Evolutionary conservation across 2,329 filamentous ascomycete genomes (phyloP), one percentile per base, ranked within the genome.

Genomic region (Aspergillus nomiae): DNA sequence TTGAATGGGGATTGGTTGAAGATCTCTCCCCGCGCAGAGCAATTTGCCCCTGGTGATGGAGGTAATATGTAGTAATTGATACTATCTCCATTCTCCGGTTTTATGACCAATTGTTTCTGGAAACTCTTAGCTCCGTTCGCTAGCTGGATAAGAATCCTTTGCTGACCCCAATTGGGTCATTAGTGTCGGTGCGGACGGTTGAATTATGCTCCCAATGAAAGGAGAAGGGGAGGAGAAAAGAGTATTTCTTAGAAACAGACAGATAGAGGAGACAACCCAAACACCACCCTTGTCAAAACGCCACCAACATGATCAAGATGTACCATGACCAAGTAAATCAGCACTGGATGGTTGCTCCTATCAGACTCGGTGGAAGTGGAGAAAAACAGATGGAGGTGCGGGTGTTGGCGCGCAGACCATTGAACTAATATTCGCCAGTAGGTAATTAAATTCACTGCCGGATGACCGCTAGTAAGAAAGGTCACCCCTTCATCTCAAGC

Each of bases 11-110:
- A 56, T 45, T 34, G 36, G 48, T 28, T 32, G 65, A 63, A 61
- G 63, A 65, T 63, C 63, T 61, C 65, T 58, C 65, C 65, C 65
- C 63, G 66, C 65, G 63, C 26, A 51, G 19, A 21, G 26, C 11
- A 32, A 51, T 51, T 51, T 51, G 48, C 48, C 48, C 48, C 28
- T 51, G 48, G 28, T 32, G 9, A 51, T 14, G 30, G 28, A 34
- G 38, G 38, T 3, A 41, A 16, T 9, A 28, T 7, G 19, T 41
- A 9, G 38, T 19, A 19, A 41, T 16, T 41, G 38, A 41, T 41
- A 41, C 38, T n/a, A 41, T 41, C 38, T 41, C 38, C 38, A n/a
- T 41, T 19, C 38, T 41, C 38, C 5, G 0, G 34, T 36, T 36
- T 36, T 36, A 51, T 51, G 19, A 28, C 26, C 46, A 51, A 51